Evolutionary conservation across 139 green algal genomes (phyloP).

Genomic region (Haematococcus lacustris): DNA sequence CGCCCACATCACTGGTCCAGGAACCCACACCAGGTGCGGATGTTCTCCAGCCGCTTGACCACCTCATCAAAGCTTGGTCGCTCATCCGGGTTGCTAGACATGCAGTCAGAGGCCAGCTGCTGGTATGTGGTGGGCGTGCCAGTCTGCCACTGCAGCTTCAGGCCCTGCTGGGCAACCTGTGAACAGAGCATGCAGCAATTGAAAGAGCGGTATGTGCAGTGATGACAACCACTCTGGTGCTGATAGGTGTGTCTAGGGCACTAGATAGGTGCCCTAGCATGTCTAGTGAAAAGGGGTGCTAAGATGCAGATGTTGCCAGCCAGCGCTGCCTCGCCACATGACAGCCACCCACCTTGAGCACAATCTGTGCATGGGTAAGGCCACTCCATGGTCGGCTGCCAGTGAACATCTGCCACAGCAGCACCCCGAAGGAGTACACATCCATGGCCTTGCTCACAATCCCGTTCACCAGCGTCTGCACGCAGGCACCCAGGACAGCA

Average conservation of each 20-base stretch:
- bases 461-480: conserved; percentile 28
- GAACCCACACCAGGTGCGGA: too few species aligned
- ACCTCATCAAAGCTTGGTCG: conserved; percentile 16
- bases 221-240: not conserved
- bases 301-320: too few species aligned
- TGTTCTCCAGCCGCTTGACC: conserved; percentile 7
- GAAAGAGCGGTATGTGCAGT: not conserved
- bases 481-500: too few species aligned
- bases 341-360: conserved; percentile 7
- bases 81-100: conserved; percentile 12
- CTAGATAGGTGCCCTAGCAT: not conserved
- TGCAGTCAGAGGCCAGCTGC: conserved; percentile 25
- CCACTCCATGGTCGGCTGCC: conserved; percentile 45
- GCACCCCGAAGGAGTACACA: conserved; percentile 40
- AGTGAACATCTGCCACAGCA: conserved; percentile 54
- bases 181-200: not conserved
- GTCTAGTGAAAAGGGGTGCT: not conserved
- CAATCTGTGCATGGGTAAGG: conserved; percentile 32
- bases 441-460: conserved; percentile 27
- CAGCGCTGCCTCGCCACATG: not conserved
- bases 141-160: conserved; percentile 25
- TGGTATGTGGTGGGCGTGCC: conserved; percentile 12
- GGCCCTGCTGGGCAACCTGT: conserved; percentile 15
- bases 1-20: too few species aligned
- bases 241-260: not conserved